Evolutionary conservation across 148 eudicot genomes (phyloP), one percentile per base, ranked within the genome.

Genomic region (Nepenthes mirabilis): DNA sequence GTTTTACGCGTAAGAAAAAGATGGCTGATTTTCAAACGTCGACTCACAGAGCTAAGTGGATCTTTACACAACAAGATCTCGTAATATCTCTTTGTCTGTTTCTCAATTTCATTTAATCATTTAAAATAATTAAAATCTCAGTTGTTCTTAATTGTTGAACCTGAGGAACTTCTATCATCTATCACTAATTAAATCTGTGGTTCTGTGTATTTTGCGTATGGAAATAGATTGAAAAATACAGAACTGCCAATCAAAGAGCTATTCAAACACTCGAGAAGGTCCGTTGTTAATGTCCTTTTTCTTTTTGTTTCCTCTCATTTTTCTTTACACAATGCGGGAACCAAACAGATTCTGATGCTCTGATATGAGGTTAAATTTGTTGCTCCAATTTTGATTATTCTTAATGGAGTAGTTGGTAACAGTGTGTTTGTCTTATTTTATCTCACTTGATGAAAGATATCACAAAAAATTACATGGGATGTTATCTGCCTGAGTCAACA

Each of bases 11-110:
- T 4, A 40, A 40, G 6, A 40, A 3, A 40, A 40, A 40, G 7
- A 88, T 91, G 97, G 95, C 94, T 40, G 97, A 91, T 75, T 91
- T 85, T 72, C 76, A 72, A 57, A 91, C 96, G 37, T 88, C 97
- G 11, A 91, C 95, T 58, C 97, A 91, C 77, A 68, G 82, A 66
- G 79, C 85, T 55, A 91, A 85, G 75, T 91, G 97, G 97, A 88
- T 91, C 57, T 85, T 83, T 71, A 71, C 97, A 10, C 90, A 73
- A 54, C 90, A 83, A 69, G 82, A 85, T 45, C 78, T 91, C 67
- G 94, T 91, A 80, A 33, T 36, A 23, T 1, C 36, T 10, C 43
- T 33, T 2, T 34, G 5, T 8, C 11, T 4, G 36, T 11, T 43
- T 23, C 48, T 5, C 11, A 6, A 11, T 11, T 45, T 45, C 48